phyloP scores from a whole-genome alignment of 202 grass and related monocot species.

The Alloteropsis angusta region DNA sequence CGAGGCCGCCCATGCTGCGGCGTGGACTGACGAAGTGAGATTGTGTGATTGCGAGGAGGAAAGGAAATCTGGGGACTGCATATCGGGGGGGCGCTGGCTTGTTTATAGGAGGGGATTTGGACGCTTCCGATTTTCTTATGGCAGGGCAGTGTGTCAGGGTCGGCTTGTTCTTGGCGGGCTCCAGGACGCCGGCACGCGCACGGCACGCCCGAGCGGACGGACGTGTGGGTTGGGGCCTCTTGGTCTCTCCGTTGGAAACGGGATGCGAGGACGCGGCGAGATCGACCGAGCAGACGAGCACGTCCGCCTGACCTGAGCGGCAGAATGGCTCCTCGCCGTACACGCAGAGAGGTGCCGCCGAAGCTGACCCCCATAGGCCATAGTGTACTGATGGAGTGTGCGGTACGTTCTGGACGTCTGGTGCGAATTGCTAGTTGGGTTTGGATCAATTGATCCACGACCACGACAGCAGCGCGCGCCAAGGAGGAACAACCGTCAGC shows the following conservation, averaged over 20 bases:
- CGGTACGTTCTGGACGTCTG: no score
- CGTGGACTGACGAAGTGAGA: not conserved
- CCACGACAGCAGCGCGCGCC: no score
- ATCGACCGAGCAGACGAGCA: not conserved
- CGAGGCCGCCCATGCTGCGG: not conserved
- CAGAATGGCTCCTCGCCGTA: not conserved
- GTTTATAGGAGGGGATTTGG: not conserved
- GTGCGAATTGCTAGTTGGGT: no score
- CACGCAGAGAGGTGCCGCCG: not conserved
- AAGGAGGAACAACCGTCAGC: no score
- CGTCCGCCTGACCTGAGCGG: no score
- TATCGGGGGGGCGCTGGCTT: not conserved
- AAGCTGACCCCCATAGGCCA: not conserved
- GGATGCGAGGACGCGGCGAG: no score
- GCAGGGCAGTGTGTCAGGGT: no score
- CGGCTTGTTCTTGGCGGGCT: not conserved
- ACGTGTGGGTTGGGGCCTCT: no score
- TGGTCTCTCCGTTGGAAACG: no score
- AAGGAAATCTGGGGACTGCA: not conserved
- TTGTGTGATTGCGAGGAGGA: not conserved
- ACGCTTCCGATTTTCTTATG: conserved; percentile 16
- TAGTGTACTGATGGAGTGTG: no score
- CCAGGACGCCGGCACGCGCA: not conserved
- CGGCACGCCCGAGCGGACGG: no score
- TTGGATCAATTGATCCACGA: no score